phyloP scores from a whole-genome alignment of 2,329 filamentous ascomycete species.

The Claviceps capensis region DNA sequence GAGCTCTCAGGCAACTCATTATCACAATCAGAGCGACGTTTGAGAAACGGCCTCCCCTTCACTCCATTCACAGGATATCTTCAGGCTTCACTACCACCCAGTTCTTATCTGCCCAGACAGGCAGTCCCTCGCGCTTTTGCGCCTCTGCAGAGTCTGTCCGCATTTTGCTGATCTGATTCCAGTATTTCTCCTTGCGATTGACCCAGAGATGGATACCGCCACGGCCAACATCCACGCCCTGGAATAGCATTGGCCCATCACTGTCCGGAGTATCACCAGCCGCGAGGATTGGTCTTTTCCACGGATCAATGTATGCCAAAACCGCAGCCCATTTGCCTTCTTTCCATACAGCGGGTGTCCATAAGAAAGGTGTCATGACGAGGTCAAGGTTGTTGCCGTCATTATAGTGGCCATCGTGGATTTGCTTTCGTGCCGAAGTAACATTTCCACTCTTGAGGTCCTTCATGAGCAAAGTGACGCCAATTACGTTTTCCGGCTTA shows the following conservation, averaged over 20 bases:
- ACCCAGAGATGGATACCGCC: conserved; percentile 29
- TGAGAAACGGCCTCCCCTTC: not conserved
- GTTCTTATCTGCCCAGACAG: conserved; percentile 30
- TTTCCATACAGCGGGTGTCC: conserved; percentile 29
- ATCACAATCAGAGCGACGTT: too few species aligned
- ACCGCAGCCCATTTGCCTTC: conserved; percentile 30
- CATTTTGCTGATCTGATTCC: conserved; percentile 23
- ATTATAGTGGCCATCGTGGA: conserved; percentile 22
- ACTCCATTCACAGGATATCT: conserved; percentile 20
- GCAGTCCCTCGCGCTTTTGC: conserved; percentile 21
- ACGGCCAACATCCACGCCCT: conserved; percentile 26
- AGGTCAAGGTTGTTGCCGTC: conserved; percentile 24
- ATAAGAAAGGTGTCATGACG: conserved; percentile 26
- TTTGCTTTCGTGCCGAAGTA: conserved; percentile 26
- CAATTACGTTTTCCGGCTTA: conserved; percentile 28
- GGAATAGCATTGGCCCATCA: conserved; percentile 30
- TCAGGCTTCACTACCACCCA: conserved; percentile 28
- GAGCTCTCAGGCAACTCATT: too few species aligned
- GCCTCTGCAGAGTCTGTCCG: conserved; percentile 19
- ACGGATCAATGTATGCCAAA: conserved; percentile 27
- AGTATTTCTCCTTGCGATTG: conserved; percentile 22
- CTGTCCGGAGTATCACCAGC: conserved; percentile 29
- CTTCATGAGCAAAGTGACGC: conserved; percentile 24
- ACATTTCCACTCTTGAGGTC: conserved; percentile 16
- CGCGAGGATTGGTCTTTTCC: conserved; percentile 28